Evolutionary conservation across 345 rosid species (phyloP).

Genomic region (Lepidium sativum): DNA sequence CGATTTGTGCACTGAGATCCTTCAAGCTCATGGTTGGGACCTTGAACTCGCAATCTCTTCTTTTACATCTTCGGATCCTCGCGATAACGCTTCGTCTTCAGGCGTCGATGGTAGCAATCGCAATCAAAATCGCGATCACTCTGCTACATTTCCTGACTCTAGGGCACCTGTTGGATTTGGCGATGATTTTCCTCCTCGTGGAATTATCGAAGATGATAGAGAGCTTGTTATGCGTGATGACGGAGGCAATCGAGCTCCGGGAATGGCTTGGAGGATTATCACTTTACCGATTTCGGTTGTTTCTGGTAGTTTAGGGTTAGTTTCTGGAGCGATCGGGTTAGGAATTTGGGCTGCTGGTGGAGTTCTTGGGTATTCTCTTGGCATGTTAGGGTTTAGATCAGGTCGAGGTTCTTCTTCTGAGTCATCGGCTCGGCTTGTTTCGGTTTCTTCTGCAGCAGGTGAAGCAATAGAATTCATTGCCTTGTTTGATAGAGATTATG

Average conservation of each 20-base stretch:
- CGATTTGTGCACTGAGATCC: conserved; percentile 91
- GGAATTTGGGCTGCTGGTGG: conserved; percentile 98
- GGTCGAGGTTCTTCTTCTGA: conserved; percentile 34
- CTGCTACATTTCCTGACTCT: conserved; percentile 14
- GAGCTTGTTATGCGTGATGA: conserved; percentile 4
- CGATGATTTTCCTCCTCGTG: not conserved
- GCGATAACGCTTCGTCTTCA: conserved; percentile 23
- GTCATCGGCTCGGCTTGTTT: conserved; percentile 42
- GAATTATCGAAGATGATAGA: conserved; percentile 3
- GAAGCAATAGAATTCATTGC: conserved; percentile 76
- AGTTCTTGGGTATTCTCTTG: conserved; percentile 70
- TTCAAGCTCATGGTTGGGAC: conserved; percentile 96
- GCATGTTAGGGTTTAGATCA: conserved; percentile 67
- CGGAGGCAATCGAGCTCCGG: conserved; percentile 31
- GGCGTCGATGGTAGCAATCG: not conserved
- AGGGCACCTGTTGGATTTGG: conserved; percentile 15
- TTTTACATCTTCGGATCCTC: conserved; percentile 39
- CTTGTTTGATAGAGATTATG: conserved; percentile 74
- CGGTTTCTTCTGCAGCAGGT: conserved; percentile 55
- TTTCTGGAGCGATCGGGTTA: conserved; percentile 84
- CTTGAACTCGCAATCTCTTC: conserved; percentile 95
- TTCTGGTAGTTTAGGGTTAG: conserved; percentile 76
- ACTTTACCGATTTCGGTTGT: conserved; percentile 77
- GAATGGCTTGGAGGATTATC: conserved; percentile 74
- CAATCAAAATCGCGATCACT: conserved; percentile 2